phyloP scores from a whole-genome alignment of 2,329 filamentous ascomycete species.

The Beauveria pseudobassiana region DNA sequence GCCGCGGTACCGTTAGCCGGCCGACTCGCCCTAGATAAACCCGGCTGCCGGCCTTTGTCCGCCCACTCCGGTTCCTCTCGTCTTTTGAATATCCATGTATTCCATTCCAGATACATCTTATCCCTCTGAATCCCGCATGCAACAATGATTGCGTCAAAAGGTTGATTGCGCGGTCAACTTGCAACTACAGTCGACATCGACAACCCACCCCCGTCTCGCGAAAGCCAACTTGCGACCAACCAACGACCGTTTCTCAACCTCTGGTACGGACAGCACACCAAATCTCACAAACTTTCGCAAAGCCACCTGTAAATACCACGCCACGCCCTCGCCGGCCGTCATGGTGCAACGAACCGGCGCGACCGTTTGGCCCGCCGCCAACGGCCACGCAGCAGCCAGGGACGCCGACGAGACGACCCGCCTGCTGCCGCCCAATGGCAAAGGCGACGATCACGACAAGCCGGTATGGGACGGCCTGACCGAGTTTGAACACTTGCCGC shows the following conservation, averaged over 20 bases:
- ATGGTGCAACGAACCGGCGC: conserved; percentile 5
- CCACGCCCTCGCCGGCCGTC: background rate
- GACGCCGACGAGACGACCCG: conserved; percentile 26
- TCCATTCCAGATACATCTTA: background rate
- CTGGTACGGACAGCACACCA: background rate
- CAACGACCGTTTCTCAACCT: background rate
- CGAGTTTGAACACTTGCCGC: conserved; percentile 55
- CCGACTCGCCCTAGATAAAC: background rate
- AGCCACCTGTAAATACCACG: background rate
- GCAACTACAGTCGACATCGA: background rate
- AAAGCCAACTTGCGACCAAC: background rate
- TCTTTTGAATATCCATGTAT: no score
- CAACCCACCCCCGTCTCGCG: background rate
- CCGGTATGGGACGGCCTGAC: conserved; percentile 39
- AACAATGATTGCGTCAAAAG: background rate
- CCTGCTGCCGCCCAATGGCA: conserved; percentile 25
- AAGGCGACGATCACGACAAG: conserved; percentile 13
- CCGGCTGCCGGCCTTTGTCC: background rate
- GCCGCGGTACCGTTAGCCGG: background rate
- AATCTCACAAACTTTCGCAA: background rate
- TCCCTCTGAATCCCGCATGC: background rate
- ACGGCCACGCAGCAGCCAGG: conserved; percentile 17
- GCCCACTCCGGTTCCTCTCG: background rate
- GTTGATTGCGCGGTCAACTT: background rate
- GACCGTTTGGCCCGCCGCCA: conserved; percentile 9